Base-by-base conservation (phyloP, 208 protist genomes). In the Trichomonas tenax region DNA sequence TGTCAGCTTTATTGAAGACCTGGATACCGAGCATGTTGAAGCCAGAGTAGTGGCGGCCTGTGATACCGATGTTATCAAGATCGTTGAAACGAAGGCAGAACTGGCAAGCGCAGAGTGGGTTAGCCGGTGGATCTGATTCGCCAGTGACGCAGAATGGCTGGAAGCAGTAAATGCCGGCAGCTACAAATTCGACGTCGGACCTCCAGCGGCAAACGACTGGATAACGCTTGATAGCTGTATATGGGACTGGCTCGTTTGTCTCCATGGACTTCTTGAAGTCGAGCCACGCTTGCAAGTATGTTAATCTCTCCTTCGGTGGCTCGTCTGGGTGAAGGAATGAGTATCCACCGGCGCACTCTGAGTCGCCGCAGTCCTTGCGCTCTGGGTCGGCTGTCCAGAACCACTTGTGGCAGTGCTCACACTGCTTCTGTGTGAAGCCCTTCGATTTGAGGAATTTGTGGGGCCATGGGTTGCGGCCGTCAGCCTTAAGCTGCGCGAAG, bases 21-120 rank as follows among this genome's bases (percentile, higher is more conserved):
- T 96, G 93, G 45, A 96, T 96, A 48, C 93, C 93, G 63, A 96
- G 46, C 93, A 96, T 96, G 63, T 84, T 84, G 34, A 96, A 96
- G 40, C 93, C 48, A 8, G 51, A 84, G 34, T 96, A 96, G 49
- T 96, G 93, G 48, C 93, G 93, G 14, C 93, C 93, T 82, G 93
- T 96, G 26, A 82, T 45, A 44, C 93, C 93, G 48, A 96, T 96
- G 36, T 96, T 96, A 82, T 96, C 93, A 96, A 96, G 93, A 48
- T 96, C 93, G 34, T 96, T 96, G 93, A 96, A 96, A 49, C 93
- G n/a, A 17, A 96, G 51, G 63, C 93, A 96, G 26, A 82, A 82
- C 34, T 96, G 49, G 44, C 51, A 96, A 46, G 38, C 36, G 34
- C 63, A 81, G 21, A 96, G 93, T 84, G 93, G 93, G 51, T 96